Percentiles rank a stretch among this genome's conserved stretches.
phyloP scores from a whole-genome alignment of 2,329 filamentous ascomycete genomes.

The Aspergillus sojae region DNA sequence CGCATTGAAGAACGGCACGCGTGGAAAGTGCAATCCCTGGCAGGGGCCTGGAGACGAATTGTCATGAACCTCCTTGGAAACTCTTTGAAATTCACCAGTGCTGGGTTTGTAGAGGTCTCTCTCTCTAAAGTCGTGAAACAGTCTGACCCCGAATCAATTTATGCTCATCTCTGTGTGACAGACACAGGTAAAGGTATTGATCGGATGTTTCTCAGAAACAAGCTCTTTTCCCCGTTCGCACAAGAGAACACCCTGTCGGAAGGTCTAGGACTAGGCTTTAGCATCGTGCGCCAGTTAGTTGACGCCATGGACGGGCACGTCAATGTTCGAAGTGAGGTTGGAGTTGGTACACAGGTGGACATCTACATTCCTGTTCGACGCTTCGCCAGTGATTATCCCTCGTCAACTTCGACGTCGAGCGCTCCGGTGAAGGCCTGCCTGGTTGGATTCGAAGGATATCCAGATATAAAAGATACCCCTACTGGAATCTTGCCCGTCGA shows the following conservation, averaged over 20 bases:
- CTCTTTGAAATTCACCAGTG: constrained; percentile 40
- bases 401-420: constrained; percentile 23
- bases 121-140: constrained; percentile 21
- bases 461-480: constrained; percentile 24
- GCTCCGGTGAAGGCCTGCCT: constrained; percentile 21
- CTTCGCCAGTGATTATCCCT: background rate
- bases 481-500: constrained; percentile 27
- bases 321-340: constrained; percentile 50
- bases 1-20: constrained; percentile 29
- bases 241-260: constrained; percentile 63
- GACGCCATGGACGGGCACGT: constrained; percentile 60
- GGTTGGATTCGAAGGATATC: constrained; percentile 30
- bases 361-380: constrained; percentile 29
- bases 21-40: constrained; percentile 33
- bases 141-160: constrained; percentile 12
- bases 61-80: constrained; percentile 44
- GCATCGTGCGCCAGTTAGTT: constrained; percentile 62
- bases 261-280: constrained; percentile 66
- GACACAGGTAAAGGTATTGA: constrained; percentile 68
- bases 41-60: constrained; percentile 37
- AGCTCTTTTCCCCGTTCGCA: constrained; percentile 63
- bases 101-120: constrained; percentile 35
- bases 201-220: constrained; percentile 60
- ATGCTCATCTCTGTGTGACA: constrained; percentile 49
- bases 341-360: constrained; percentile 32